Evolutionary conservation across 768 basidiomycete genomes (phyloP), one percentile per base, ranked within the genome.

Genomic region (Russula lepida): DNA sequence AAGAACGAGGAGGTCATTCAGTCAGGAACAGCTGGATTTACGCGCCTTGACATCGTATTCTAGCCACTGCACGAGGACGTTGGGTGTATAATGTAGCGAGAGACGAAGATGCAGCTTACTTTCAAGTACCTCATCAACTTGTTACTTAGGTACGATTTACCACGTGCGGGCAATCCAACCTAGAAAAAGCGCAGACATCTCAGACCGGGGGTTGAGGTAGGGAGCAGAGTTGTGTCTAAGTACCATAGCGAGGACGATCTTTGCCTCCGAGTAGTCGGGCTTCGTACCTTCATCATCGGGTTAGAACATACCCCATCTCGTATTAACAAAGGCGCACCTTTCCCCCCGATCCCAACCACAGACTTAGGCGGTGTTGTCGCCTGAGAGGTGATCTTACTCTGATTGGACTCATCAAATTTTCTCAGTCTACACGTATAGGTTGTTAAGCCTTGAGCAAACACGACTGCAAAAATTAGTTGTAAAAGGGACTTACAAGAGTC

Each of bases 191-290:
- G 30, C 49, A 56, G 37, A 30, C 28, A 41, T 54, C 33, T 54
- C 15, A 54, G 27, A 23, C 7, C 39, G 33, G 39, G 21, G 15
- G 25, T 50, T 23, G 32, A 43, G 23, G 55, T 30, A 13, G 21
- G 8, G 28, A 32, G 17, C 11, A 60, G 28, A 19, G 60, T 41
- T 59, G 23, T 4, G 49, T 63, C 56, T 15, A 60, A 74, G 52
- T 55, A 93, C 95, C 92, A 98, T 98, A 3, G 95, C 95, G 12
- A 98, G 82, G 7, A 99, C 93, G 66, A 99, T 97, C 81, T 98
- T 99, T 39, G 92, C 92, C 70, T 98, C 95, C 3, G 94, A 97
- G 68, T 98, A 98, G 70, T 99, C 97, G 6, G 97, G 97, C 73
- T 95, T 98, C 56, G 90, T 88, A 50, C 95, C 92, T 94, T 66